Percentiles rank a stretch among this genome's conserved stretches.
Evolutionary conservation across 257 asterid species (phyloP).

Genomic region (Primulina huaijiensis): DNA sequence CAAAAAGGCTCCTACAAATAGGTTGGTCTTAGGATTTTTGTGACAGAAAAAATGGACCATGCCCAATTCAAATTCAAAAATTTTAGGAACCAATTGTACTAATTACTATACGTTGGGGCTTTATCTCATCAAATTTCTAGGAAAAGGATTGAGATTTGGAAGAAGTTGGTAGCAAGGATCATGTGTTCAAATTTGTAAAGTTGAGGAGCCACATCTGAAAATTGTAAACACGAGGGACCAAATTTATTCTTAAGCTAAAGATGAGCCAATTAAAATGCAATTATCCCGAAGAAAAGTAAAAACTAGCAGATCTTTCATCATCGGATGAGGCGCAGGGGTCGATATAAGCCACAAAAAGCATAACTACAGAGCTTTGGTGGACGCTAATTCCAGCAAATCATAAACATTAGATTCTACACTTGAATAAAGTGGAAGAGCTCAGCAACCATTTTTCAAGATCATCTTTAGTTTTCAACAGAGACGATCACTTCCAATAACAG

Average conservation of each 20-base stretch:
- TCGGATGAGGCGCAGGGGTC: background rate
- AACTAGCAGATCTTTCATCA: too few species aligned
- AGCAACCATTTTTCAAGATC: constrained; percentile 19
- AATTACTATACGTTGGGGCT: too few species aligned
- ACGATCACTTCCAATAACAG: background rate
- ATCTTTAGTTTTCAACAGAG: constrained; percentile 12
- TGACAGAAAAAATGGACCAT: background rate
- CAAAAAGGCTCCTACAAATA: background rate
- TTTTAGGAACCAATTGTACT: too few species aligned
- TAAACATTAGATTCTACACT: constrained; percentile 1
- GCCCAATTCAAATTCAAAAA: too few species aligned
- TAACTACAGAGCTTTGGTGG: background rate
- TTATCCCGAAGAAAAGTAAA: too few species aligned
- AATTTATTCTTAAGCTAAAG: too few species aligned
- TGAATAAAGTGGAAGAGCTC: constrained; percentile 14
- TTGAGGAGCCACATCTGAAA: background rate
- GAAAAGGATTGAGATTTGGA: too few species aligned
- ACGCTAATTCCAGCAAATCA: constrained; percentile 5
- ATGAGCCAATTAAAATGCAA: too few species aligned
- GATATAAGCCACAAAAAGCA: background rate
- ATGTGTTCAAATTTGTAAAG: background rate
- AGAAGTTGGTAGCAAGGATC: background rate
- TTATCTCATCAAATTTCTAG: too few species aligned
- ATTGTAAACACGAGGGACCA: too few species aligned
- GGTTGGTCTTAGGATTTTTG: background rate